Percentiles rank a stretch among this genome's conserved stretches.
Conservation (phyloP, 1,284 basidiomycete species). For the Irpex lacteus region DNA sequence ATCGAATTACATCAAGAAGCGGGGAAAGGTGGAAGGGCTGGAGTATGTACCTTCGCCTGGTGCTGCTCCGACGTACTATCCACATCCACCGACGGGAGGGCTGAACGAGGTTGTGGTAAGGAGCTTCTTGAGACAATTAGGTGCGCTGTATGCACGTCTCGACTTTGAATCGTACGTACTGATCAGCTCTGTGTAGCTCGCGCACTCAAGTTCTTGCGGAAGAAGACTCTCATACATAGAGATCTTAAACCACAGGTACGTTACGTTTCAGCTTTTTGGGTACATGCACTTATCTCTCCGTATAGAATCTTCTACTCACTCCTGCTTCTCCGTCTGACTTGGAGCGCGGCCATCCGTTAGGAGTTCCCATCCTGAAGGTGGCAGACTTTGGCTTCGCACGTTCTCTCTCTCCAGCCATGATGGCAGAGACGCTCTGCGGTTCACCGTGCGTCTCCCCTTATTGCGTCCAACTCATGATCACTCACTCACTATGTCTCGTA, state of each 20-base stretch:
- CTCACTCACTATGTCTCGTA: conserved; percentile 26
- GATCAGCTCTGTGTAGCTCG: conserved; percentile 53
- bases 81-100: conserved; percentile 89
- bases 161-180: conserved; percentile 10
- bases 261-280: background rate
- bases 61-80: conserved; percentile 77
- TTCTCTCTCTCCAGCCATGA: conserved; percentile 85
- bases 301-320: conserved; percentile 85
- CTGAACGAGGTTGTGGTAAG: conserved; percentile 89
- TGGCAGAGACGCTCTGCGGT: conserved; percentile 97
- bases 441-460: conserved; percentile 70
- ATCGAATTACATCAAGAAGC: conserved; percentile 94
- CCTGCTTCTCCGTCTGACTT: conserved; percentile 81
- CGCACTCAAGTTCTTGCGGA: conserved; percentile 90
- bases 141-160: conserved; percentile 34
- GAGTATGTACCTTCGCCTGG: conserved; percentile 73
- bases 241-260: conserved; percentile 95
- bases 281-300: conserved; percentile 4
- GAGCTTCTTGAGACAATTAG: conserved; percentile 91
- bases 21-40: conserved; percentile 81
- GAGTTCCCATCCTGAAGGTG: conserved; percentile 93
- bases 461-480: background rate
- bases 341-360: conserved; percentile 83
- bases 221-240: conserved; percentile 89
- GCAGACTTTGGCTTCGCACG: conserved; percentile 99